Evolutionary conservation across 176 grass and related monocot species (phyloP).

Genomic region (Cymbopogon citratus): DNA sequence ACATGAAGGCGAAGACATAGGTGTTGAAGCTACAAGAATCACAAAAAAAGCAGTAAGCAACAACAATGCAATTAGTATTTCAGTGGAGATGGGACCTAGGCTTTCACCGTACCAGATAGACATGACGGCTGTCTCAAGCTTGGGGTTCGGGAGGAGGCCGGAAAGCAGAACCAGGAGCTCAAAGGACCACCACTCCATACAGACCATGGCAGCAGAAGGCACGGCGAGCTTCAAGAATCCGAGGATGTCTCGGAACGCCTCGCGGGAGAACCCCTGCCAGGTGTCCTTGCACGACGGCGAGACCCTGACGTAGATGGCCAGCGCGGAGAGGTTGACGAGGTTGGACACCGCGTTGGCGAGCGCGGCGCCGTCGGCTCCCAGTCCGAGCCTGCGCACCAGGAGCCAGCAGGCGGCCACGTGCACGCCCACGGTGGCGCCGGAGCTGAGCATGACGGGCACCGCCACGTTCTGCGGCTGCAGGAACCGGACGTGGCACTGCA

Average conservation of each 20-base stretch:
- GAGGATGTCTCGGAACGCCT: conserved; percentile 19
- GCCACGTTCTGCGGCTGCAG: conserved; percentile 12
- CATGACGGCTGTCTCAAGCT: not conserved
- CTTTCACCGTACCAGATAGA: not conserved
- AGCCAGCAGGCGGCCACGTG: conserved; percentile 1
- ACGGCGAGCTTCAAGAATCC: not conserved
- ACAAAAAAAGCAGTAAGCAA: not conserved
- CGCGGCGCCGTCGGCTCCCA: conserved; percentile 44
- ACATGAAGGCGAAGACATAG: conserved; percentile 39
- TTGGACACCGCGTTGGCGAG: conserved; percentile 8
- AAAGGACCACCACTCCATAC: conserved; percentile 16
- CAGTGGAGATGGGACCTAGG: too few relatives aligned
- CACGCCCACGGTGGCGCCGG: not conserved
- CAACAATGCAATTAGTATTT: too few relatives aligned
- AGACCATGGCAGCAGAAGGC: conserved; percentile 7
- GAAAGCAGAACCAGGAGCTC: conserved; percentile 3
- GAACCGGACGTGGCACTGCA: conserved; percentile 9
- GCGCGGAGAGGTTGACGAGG: not conserved
- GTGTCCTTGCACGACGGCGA: conserved; percentile 30
- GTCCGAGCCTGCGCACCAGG: not conserved
- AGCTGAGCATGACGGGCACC: not conserved
- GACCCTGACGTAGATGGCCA: conserved; percentile 23
- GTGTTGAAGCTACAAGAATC: conserved; percentile 44
- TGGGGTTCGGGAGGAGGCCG: not conserved
- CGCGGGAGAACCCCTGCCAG: conserved; percentile 29